phyloP scores from a whole-genome alignment of 352 stramenopile genomes.

The Detonula confervacea region DNA sequence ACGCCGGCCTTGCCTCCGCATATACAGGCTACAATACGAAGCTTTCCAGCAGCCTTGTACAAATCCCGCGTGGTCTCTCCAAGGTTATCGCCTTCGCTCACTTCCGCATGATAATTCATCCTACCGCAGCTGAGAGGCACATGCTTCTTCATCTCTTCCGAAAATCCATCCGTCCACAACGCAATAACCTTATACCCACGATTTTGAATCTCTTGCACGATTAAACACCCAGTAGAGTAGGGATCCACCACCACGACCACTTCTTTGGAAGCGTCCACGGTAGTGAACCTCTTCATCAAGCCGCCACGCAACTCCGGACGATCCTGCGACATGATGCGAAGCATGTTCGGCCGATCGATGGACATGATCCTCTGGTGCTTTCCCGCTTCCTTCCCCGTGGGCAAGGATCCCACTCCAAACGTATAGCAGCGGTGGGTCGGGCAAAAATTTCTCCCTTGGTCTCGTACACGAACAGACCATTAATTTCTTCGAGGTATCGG shows the following conservation, averaged over 20 bases:
- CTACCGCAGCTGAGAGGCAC: conserved; percentile 62
- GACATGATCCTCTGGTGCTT: conserved; percentile 54
- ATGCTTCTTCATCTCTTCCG: conserved; percentile 80
- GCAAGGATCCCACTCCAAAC: conserved; percentile 51
- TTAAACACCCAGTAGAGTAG: conserved; percentile 93
- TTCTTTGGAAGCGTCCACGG: conserved; percentile 72
- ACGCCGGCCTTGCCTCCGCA: conserved; percentile 94
- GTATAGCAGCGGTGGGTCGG: conserved; percentile 59
- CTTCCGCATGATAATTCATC: conserved; percentile 67
- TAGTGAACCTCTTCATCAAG: conserved; percentile 74
- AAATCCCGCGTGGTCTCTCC: conserved; percentile 65
- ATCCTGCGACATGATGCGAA: conserved; percentile 74
- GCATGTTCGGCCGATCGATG: conserved; percentile 65
- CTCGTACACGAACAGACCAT: conserved; percentile 79
- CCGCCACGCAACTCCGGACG: conserved; percentile 60
- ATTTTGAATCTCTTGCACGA: conserved; percentile 89
- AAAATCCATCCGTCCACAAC: conserved; percentile 72
- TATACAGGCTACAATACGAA: conserved; percentile 89
- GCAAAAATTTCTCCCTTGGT: conserved; percentile 71
- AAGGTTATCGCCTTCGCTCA: conserved; percentile 61
- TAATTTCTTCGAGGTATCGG: conserved; percentile 78
- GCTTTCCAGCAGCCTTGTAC: conserved; percentile 60
- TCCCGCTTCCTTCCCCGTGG: conserved; percentile 22
- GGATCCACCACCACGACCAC: conserved; percentile 93
- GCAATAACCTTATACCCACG: conserved; percentile 88